Conservation (phyloP, 345 rosid species). For the Leavenworthia alabamica region DNA sequence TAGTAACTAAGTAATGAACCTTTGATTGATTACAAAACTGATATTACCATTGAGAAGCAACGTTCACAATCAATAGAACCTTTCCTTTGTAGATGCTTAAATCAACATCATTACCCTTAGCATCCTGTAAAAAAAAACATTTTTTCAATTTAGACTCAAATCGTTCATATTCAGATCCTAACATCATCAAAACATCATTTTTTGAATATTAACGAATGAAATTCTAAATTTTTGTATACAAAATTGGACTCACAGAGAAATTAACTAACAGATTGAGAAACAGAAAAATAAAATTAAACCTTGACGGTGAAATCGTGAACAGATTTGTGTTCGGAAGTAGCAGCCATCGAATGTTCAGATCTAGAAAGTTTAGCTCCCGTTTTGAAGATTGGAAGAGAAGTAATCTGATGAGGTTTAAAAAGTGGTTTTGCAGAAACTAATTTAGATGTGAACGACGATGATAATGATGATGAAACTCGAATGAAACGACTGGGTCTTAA, state of each 20-base stretch:
- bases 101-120: slow-evolving; percentile 72
- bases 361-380: too few relatives aligned
- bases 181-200: too few relatives aligned
- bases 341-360: slow-evolving; percentile 58
- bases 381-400: too few relatives aligned
- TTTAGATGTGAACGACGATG: not conserved
- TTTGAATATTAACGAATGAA: not conserved
- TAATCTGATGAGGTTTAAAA: too few relatives aligned
- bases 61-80: slow-evolving; percentile 76
- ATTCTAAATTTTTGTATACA: too few relatives aligned
- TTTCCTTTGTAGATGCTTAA: slow-evolving; percentile 73
- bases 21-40: too few relatives aligned
- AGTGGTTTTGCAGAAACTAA: slow-evolving; percentile 21
- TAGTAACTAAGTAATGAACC: too few relatives aligned
- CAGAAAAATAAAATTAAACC: slow-evolving; percentile 40
- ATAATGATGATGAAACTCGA: slow-evolving; percentile 14
- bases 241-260: too few relatives aligned
- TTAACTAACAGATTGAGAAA: too few relatives aligned
- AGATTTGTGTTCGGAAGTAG: slow-evolving; percentile 41
- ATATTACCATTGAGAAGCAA: slow-evolving; percentile 81
- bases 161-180: not conserved
- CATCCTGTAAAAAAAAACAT: slow-evolving; percentile 46
- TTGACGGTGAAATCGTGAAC: slow-evolving; percentile 79
- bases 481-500: slow-evolving; percentile 14
- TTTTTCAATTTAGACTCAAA: not conserved